Conservation (phyloP, 192 early-diverging fungal genomes). For the Podila clonocystis region DNA sequence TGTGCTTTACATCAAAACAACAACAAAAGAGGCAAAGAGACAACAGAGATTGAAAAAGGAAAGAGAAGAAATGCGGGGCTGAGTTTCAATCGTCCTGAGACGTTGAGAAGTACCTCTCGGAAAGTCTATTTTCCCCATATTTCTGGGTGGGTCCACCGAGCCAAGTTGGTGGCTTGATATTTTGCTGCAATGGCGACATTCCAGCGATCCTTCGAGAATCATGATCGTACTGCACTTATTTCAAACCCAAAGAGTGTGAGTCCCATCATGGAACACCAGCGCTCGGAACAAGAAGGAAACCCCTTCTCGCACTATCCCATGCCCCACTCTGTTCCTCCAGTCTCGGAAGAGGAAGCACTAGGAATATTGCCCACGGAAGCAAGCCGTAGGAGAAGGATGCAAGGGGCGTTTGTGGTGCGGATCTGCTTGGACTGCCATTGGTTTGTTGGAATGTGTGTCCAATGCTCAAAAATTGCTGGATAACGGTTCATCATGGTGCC, state of each 20-base stretch:
- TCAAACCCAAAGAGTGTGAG: not conserved
- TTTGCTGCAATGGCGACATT: not conserved
- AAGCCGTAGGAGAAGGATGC: no score
- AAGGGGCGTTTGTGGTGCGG: no score
- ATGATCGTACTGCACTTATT: not conserved
- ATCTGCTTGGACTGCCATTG: no score
- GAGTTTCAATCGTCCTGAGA: slow-evolving; percentile 27
- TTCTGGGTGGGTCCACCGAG: not conserved
- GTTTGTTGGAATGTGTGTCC: no score
- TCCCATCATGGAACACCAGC: not conserved
- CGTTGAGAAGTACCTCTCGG: not conserved
- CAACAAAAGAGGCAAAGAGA: not conserved
- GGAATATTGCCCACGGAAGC: no score
- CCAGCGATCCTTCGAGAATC: not conserved
- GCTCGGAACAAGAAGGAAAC: slow-evolving; percentile 1
- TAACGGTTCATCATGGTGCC: no score
- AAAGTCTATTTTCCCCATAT: slow-evolving; percentile 3
- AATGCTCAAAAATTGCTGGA: no score
- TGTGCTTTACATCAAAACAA: not conserved
- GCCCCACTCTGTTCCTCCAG: not conserved
- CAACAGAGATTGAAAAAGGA: slow-evolving; percentile 7
- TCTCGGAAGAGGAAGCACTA: no score
- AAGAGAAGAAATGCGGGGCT: slow-evolving; percentile 37
- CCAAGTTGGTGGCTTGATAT: not conserved
- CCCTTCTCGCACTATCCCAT: not conserved